Conservation (phyloP, 78 protist genomes). For the Dictyostelium intermedium region DNA sequence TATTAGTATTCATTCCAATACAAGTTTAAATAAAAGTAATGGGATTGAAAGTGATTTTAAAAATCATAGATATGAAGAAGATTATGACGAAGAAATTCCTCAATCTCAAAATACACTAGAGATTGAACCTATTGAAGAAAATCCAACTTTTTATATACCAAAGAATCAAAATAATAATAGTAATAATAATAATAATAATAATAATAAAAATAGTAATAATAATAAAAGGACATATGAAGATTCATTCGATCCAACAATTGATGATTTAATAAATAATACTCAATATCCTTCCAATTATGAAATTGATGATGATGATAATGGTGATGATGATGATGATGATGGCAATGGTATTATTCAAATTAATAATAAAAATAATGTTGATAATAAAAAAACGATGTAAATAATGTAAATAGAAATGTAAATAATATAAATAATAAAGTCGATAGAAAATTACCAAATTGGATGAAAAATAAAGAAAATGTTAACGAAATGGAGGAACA, state of each 20-base stretch:
- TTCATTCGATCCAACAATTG: background rate
- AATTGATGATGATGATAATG: background rate
- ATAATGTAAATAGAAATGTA: background rate
- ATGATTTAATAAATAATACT: background rate
- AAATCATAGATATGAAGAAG: background rate
- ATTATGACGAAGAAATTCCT: background rate
- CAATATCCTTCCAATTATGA: background rate
- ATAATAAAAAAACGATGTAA: background rate
- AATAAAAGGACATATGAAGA: background rate
- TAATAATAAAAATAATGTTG: background rate
- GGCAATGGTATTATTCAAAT: too few species aligned
- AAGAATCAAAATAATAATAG: background rate
- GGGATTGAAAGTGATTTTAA: background rate
- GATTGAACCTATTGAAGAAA: background rate
- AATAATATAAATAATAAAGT: background rate
- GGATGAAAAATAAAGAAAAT: constrained; percentile 13
- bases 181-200: background rate
- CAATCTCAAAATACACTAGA: background rate
- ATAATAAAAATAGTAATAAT: background rate
- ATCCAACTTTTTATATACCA: background rate
- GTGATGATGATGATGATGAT: too few species aligned
- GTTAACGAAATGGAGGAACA: background rate
- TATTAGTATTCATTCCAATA: background rate
- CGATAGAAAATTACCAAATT: constrained; percentile 17
- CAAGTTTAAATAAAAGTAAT: background rate